Evolutionary conservation across 352 stramenopile genomes (phyloP), one percentile per base, ranked within the genome.

Genomic region (Thalassiosira hispida): DNA sequence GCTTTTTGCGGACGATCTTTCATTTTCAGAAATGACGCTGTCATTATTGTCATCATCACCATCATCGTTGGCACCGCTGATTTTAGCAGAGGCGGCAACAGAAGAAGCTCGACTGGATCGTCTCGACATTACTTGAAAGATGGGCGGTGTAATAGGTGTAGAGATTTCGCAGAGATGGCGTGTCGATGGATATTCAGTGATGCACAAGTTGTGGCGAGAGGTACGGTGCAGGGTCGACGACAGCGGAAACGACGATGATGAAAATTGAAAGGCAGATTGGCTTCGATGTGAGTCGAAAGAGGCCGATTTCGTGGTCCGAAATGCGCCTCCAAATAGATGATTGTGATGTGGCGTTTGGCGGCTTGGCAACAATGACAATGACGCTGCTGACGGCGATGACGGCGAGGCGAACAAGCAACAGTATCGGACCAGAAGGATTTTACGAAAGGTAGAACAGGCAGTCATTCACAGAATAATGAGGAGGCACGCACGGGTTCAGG

Each of bases 41-140:
- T 61, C n/a, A 23, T 42, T 8, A 53, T 18, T 4, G 18, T 74
- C 53, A 53, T 61, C n/a, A 23, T 42, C 5, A 53, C 9, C 11
- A 18, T 11, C 18, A 53, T 66, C 40, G 16, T 5, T 23, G 12
- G 60, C 6, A 46, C 5, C 20, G 9, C n/a, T 49, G n/a, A 74
- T 57, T 74, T 57, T 65, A 22, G 51, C 53, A 6, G 51, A 22
- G 14, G 65, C 53, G 16, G 22, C 25, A 1, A 42, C 16, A 22
- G 65, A 49, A 49, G 42, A 18, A 3, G 40, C 20, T 25, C 65
- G 20, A 51, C 27, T 66, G n/a, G 65, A 74, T 74, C 65, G 38
- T 60, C 65, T 55, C 0, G 65, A 42, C 65, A 74, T 74, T 16
- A 35, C 57, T 40, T 29, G 23, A 22, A 46, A 65, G 23, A 1